Conservation (phyloP, 179 eudicot species). For the Silene coronaria region DNA sequence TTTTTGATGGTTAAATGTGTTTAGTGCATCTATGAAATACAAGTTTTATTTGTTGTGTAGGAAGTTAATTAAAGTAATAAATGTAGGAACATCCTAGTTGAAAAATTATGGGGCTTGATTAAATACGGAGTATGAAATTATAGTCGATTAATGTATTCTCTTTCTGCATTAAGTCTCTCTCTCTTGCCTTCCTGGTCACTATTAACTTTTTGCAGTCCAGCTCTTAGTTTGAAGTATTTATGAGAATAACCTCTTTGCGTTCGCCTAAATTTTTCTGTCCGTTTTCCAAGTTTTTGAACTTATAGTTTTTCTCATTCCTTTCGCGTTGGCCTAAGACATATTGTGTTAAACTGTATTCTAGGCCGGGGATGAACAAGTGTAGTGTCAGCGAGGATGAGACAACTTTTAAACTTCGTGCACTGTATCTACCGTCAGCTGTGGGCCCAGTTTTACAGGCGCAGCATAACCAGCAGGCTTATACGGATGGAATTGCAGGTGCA, state of each 20-base stretch:
- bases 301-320: not conserved
- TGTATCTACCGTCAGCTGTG: constrained; percentile 21
- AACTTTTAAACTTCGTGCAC: constrained; percentile 23
- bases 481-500: constrained; percentile 22
- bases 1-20: not conserved
- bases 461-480: constrained; percentile 23
- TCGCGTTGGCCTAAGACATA: constrained; percentile 9
- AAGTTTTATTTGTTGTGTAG: not conserved
- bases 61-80: not conserved
- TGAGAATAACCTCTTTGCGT: constrained; percentile 2
- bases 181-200: not conserved
- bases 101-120: not conserved
- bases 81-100: not conserved
- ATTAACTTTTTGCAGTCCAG: not conserved
- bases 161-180: not conserved
- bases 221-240: not conserved
- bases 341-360: constrained; percentile 15
- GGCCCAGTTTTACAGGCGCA: constrained; percentile 16
- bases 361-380: constrained; percentile 52
- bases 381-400: constrained; percentile 39
- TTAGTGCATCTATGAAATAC: not conserved
- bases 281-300: not conserved
- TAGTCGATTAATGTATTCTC: not conserved
- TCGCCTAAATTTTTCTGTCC: not conserved
- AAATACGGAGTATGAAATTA: not conserved